Base-by-base conservation (phyloP, 2,329 filamentous ascomycete species). In the Ophiobolus disseminans region DNA sequence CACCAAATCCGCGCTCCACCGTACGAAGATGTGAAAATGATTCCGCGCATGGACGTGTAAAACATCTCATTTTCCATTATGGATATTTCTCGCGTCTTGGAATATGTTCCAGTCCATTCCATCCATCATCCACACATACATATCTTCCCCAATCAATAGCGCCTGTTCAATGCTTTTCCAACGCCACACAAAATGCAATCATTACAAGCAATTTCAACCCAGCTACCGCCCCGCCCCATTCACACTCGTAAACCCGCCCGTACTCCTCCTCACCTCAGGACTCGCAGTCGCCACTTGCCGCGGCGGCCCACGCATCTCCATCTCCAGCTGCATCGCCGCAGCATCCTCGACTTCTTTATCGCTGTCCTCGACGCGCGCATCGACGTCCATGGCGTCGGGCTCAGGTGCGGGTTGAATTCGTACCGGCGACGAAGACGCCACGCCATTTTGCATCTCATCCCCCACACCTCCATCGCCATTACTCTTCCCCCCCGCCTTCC, bases 281-380 rank as follows among this genome's bases (percentile, higher is more conserved):
- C 48, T 55, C 19, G 40, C 31, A 25, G 19, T 55, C 16, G 48
- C 37, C 13, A 40, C 39, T 10, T 45, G 45, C 2, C 41, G 48
- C 21, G 52, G 55, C 45, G 65, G 65, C 3, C 70, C 69, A 4
- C 69, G 60, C 70, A 73, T 73, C 51, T 73, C 70, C 66, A 73
- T 72, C 55, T 73, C 69, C n/a, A 73, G 60, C 48, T 72, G 70
- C 68, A 71, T 70, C 0, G 70, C 68, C 16, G 68, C 67, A 1
- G 58, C 55, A 38, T 71, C 70, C 16, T 66, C n/a, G n/a, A n/a
- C 58, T 22, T 68, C 66, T 13, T 58, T 48, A 7, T 67, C 66
- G 41, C 58, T 65, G 2, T 65, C 62, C 8, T 58, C 54, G 0
- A 55, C 54, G 11, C 42, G 47, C 14, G 58, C 45, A 17, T 62